Percentiles rank a stretch among this genome's conserved stretches.
phyloP scores from a whole-genome alignment of 202 grass and related monocot species.

The Bolboschoenoplectus hybrid region DNA sequence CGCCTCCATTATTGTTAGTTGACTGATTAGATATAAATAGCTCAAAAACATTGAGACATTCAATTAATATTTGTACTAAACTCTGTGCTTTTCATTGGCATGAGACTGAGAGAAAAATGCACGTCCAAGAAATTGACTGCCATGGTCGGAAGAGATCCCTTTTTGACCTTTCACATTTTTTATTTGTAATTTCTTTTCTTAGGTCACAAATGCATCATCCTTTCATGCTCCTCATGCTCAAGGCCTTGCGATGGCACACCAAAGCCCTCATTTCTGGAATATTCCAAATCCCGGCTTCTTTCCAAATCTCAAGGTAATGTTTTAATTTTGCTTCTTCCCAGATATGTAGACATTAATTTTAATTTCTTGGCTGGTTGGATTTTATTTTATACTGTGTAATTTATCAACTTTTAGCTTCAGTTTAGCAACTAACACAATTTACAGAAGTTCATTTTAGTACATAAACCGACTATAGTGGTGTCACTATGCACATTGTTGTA shows the following conservation, averaged over 20 bases:
- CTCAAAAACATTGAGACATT: conserved; percentile 6
- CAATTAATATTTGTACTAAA: conserved; percentile 29
- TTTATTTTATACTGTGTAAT: conserved; percentile 7
- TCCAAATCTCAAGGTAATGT: conserved; percentile 60
- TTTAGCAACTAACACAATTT: neutral
- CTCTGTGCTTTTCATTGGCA: neutral
- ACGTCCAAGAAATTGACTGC: neutral
- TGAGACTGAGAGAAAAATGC: neutral
- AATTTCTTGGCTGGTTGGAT: neutral
- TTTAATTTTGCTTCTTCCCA: conserved; percentile 17
- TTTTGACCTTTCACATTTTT: neutral
- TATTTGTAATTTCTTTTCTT: conserved; percentile 22
- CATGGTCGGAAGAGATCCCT: neutral
- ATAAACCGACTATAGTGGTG: neutral
- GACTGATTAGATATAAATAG: conserved; percentile 16
- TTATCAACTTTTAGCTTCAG: neutral
- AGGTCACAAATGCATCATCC: conserved; percentile 56
- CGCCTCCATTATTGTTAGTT: conserved; percentile 11
- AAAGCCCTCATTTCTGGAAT: conserved; percentile 57
- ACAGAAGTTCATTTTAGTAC: neutral
- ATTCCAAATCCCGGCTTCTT: conserved; percentile 60
- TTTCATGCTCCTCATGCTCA: conserved; percentile 58
- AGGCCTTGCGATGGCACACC: conserved; percentile 42
- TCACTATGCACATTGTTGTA: conserved; percentile 1
- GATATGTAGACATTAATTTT: conserved; percentile 7